Evolutionary conservation across 148 eudicot species (phyloP).

Genomic region (Silene uniflora): DNA sequence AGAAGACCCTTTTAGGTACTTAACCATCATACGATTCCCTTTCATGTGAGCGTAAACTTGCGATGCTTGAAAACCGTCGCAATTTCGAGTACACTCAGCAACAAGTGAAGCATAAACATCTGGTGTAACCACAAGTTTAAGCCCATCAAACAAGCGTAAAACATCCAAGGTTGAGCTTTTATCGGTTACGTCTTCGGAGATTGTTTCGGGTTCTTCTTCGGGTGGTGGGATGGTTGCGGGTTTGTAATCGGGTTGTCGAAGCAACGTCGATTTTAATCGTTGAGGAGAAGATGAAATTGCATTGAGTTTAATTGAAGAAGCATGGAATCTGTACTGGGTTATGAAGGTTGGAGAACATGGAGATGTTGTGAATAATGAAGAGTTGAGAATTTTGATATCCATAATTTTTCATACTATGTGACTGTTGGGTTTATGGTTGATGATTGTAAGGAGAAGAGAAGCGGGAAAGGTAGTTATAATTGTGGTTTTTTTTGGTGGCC

Average conservation of each 20-base stretch:
- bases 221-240: neutral
- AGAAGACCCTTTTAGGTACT: conserved; percentile 20
- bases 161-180: conserved; percentile 39
- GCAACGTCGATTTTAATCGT: neutral
- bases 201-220: neutral
- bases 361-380: neutral
- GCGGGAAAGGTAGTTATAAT: conserved; percentile 19
- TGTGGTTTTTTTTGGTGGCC: no score
- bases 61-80: conserved; percentile 34
- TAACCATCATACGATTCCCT: conserved; percentile 29
- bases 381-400: neutral
- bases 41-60: conserved; percentile 41
- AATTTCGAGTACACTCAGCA: conserved; percentile 47
- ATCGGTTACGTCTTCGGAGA: neutral
- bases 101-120: conserved; percentile 59
- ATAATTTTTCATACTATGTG: conserved; percentile 5
- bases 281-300: neutral
- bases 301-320: neutral
- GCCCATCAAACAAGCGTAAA: conserved; percentile 55
- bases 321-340: neutral
- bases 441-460: neutral
- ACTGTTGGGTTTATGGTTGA: neutral
- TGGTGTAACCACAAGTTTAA: conserved; percentile 38
- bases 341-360: neutral
- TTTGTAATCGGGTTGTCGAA: conserved; percentile 5